Base-by-base conservation (phyloP, 192 early-diverging fungal genomes). In the Powellomyces hirtus region DNA sequence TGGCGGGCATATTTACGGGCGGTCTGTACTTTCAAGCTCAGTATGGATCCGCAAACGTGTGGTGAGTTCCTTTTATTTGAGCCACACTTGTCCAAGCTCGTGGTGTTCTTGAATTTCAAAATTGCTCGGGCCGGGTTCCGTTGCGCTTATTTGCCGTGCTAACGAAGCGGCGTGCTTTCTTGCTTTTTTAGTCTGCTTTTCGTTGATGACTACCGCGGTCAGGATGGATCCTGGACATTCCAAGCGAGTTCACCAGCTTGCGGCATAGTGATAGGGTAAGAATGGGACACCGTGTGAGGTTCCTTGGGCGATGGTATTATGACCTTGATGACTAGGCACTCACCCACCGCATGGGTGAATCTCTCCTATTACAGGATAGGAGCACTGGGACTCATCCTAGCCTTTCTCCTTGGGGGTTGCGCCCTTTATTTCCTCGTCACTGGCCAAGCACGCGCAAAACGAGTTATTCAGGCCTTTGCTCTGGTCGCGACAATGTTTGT, bases 401-500 rank as follows among this genome's bases (percentile, higher is more conserved):
- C 69, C 31, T 11, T 50, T 52, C 22, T 36, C 33, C 42, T 71
- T 34, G 49, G 66, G 22, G 40, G 13, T 6, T 35, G 13, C 40
- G 16, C 50, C 35, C n/a, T 55, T 30, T 38, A 29, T 37, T 63
- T 61, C 30, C 50, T 51, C 13, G 16, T n/a, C 22, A 26, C 58
- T 40, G 37, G n/a, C 13, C 29, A 7, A 29, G 53, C 27, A 1
- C 69, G 69, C 38, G 69, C 69, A 31, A 53, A 59, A 24, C 69
- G 69, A 11, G 34, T 71, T 20, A 71, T 71, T 44, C 69, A 38
- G 2, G 59, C 60, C 8, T 50, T 71, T 16, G 69, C 69, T n/a
- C 18, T 55, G 16, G 31, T 71, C 60, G 59, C 69, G 36, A 37
- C 59, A 0, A 30, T 71, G 34, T 71, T 27, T 36, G 40, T 61